phyloP scores from a whole-genome alignment of 2,329 filamentous ascomycete species.

The Colletotrichum karsti region DNA sequence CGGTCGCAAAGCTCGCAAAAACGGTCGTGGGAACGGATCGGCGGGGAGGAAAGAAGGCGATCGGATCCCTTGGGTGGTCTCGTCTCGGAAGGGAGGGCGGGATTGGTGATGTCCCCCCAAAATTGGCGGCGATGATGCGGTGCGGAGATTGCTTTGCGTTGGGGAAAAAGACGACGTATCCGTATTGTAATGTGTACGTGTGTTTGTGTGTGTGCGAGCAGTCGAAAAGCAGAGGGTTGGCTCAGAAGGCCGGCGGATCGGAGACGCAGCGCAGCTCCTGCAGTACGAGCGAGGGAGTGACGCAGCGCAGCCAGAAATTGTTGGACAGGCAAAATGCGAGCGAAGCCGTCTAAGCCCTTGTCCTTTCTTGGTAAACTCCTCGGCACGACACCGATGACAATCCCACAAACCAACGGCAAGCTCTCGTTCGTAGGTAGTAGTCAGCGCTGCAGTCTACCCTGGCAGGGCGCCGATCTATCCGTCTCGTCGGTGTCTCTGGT shows the following conservation, averaged over 20 bases:
- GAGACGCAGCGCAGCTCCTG: slow-evolving; percentile 21
- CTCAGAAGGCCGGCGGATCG: neutral
- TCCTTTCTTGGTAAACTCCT: slow-evolving; percentile 12
- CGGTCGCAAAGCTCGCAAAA: neutral
- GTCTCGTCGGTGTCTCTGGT: neutral
- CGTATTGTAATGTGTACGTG: neutral
- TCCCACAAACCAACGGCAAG: neutral
- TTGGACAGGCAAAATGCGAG: slow-evolving; percentile 15
- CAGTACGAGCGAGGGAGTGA: slow-evolving; percentile 27
- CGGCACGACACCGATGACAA: slow-evolving; percentile 2
- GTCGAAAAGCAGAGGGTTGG: neutral
- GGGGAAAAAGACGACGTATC: slow-evolving; percentile 7
- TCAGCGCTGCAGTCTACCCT: neutral
- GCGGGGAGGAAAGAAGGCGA: neutral
- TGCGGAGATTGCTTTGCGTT: slow-evolving; percentile 17
- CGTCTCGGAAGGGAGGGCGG: neutral
- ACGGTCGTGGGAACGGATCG: neutral
- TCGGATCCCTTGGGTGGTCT: slow-evolving; percentile 19
- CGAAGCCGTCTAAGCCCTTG: slow-evolving; percentile 25
- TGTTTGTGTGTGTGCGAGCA: neutral
- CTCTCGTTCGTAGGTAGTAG: neutral
- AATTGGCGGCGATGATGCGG: slow-evolving; percentile 1
- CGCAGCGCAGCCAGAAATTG: slow-evolving; percentile 3
- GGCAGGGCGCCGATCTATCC: neutral
- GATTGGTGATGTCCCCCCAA: neutral